Evolutionary conservation across 371 early-diverging fungal genomes (phyloP).

Genomic region (Lichtheimia hyalospora): DNA sequence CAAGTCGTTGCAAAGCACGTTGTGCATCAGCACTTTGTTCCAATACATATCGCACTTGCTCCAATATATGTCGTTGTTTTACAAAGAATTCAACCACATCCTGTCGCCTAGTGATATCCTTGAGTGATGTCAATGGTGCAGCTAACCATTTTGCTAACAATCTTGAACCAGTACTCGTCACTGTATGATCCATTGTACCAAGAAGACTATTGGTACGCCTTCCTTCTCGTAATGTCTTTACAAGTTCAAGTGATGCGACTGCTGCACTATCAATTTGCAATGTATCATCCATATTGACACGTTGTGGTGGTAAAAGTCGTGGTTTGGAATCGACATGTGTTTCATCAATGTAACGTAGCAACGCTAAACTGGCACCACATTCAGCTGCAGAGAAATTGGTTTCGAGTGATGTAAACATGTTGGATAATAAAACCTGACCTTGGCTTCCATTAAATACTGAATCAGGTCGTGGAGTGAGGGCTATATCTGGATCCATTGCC

Average conservation of each 20-base stretch:
- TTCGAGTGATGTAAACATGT: neutral
- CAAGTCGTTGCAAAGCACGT: constrained; percentile 69
- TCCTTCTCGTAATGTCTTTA: constrained; percentile 47
- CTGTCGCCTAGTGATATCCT: constrained; percentile 60
- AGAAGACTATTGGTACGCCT: constrained; percentile 64
- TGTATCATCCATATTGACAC: constrained; percentile 40
- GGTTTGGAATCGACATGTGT: constrained; percentile 52
- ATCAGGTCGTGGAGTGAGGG: constrained; percentile 1
- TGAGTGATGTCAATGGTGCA: constrained; percentile 60
- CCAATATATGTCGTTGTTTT: constrained; percentile 46
- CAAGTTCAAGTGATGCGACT: constrained; percentile 59
- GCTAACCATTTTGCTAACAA: constrained; percentile 70
- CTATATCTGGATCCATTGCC: neutral
- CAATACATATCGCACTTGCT: constrained; percentile 51
- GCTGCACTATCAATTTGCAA: constrained; percentile 65
- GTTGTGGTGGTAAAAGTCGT: constrained; percentile 48
- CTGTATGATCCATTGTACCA: constrained; percentile 69
- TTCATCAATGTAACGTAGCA: constrained; percentile 56
- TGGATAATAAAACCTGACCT: neutral
- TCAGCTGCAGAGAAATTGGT: constrained; percentile 36
- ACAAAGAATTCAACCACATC: constrained; percentile 72
- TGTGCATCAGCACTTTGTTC: constrained; percentile 68
- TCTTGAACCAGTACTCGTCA: constrained; percentile 80
- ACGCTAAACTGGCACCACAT: constrained; percentile 49
- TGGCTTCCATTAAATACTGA: neutral